These are phyloP conservation scores for Rhexocercosporidium sp. DNA, from an alignment of 2,329 filamentous ascomycete genomes.

Conservation along the genomic window DNA sequence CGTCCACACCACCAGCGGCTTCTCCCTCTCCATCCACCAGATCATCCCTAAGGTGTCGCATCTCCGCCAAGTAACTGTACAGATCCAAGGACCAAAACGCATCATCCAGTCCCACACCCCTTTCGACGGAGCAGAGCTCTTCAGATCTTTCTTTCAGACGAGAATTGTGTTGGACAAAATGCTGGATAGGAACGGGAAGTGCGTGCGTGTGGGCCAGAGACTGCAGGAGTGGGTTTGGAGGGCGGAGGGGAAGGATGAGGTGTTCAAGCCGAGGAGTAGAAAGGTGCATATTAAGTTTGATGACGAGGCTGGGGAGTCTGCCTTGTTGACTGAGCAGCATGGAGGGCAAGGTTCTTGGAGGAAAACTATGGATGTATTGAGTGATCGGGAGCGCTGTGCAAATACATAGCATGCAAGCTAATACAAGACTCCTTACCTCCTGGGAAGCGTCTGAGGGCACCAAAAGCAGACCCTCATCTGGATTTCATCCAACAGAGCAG, in stretches of 20 bases:
- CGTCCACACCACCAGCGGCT: not conserved
- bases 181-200: constrained; percentile 1
- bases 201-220: not conserved
- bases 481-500: too few species aligned
- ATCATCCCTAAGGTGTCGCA: not conserved
- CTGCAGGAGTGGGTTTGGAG: constrained; percentile 12
- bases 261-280: not conserved
- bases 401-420: too few species aligned
- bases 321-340: not conserved
- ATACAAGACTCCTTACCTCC: too few species aligned
- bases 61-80: constrained; percentile 3
- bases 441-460: too few species aligned
- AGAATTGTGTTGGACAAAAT: constrained; percentile 13
- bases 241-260: constrained; percentile 5
- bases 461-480: too few species aligned
- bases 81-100: not conserved
- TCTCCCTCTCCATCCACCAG: constrained; percentile 13
- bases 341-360: not conserved
- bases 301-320: not conserved
- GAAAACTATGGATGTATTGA: not conserved
- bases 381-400: too few species aligned
- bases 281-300: constrained; percentile 16
- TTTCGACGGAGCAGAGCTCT: not conserved
- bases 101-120: not conserved
- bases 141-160: constrained; percentile 2